Base-by-base conservation (phyloP, 768 basidiomycete species). In the Amanita rimosa region DNA sequence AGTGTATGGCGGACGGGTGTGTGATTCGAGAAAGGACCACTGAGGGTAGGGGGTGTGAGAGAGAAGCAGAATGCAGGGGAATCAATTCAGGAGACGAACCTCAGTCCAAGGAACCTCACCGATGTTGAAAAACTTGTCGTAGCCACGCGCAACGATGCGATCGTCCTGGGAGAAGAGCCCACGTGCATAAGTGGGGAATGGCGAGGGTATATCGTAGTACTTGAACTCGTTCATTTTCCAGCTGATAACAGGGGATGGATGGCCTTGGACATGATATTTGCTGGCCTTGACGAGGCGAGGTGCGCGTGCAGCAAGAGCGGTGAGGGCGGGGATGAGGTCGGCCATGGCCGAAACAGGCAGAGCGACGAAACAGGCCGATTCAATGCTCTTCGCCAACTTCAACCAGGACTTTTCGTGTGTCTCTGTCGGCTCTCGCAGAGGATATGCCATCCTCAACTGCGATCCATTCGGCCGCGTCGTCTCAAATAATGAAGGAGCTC, bases 201-300 rank as follows among this genome's bases (percentile, higher is more conserved):
- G 91, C 8, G 83, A 86, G 0, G 91, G 91, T 2, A 90, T 72
- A 43, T 86, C 80, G 52, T 89, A 85, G 66, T 95, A 97, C 61
- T 91, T 91, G 72, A 82, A 90, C 63, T 98, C 96, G 64, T 90
- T 87, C 91, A 98, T 92, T 71, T 92, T 95, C 95, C 95, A 97
- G 66, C 87, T 91, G 3, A 78, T 73, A 26, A 97, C 67, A 3
- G 62, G 58, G 56, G 81, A 70, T 2, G 62, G 54, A 1, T 77
- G 71, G 50, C 77, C 76, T 0, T 85, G 80, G 0, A 76, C 80
- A 1, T 62, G 37, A 58, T 86, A 83, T 1, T 63, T 57, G 0
- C 74, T 70, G 2, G 79, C 78, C 41, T 71, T 74, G 48, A 90
- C 74, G 44, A 91, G 78, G 60, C 83, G 86, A 2, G 78, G 74